A percentile compares a stretch with the other conserved stretches of the same genome.
These are phyloP conservation scores for Plasmodium gonderi DNA, from an alignment of 169 alveolate genomes.

Conservation along the genomic window DNA sequence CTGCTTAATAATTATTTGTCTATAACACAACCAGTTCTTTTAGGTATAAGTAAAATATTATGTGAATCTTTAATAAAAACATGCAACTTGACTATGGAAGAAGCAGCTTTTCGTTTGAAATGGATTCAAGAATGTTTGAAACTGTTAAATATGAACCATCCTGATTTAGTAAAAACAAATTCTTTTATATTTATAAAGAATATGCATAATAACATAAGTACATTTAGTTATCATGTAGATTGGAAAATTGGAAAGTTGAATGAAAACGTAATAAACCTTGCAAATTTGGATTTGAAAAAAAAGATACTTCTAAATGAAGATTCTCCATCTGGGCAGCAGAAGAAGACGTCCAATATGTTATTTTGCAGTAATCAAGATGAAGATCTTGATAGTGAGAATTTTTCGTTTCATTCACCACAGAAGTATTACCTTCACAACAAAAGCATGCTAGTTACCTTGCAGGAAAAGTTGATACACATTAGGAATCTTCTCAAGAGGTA, in stretches of 20 bases:
- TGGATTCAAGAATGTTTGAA: slow-evolving; percentile 39
- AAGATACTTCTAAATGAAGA: slow-evolving; percentile 4
- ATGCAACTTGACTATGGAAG: slow-evolving; percentile 9
- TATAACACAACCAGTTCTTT: slow-evolving; percentile 59
- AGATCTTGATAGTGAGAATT: not conserved
- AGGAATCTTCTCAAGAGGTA: slow-evolving; percentile 65
- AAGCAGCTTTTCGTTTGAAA: slow-evolving; percentile 31
- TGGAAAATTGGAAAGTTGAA: not conserved
- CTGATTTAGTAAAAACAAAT: slow-evolving; percentile 46
- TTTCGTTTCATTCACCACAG: not conserved
- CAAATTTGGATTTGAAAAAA: not conserved
- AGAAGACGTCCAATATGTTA: not conserved
- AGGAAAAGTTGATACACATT: slow-evolving; percentile 26
- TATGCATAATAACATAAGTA: slow-evolving; percentile 37
- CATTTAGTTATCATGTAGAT: slow-evolving; percentile 33
- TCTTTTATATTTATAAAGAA: slow-evolving; percentile 44
- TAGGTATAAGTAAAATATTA: slow-evolving; percentile 53
- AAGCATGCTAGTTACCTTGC: slow-evolving; percentile 22
- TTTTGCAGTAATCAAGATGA: not conserved
- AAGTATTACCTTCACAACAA: slow-evolving; percentile 16
- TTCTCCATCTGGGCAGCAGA: not conserved
- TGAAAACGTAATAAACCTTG: not conserved
- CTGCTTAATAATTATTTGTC: not conserved
- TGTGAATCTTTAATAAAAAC: slow-evolving; percentile 45
- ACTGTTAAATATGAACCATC: slow-evolving; percentile 25